These are phyloP conservation scores for Quercus suber DNA, from an alignment of 306 rosid species.

Conservation along the genomic window DNA sequence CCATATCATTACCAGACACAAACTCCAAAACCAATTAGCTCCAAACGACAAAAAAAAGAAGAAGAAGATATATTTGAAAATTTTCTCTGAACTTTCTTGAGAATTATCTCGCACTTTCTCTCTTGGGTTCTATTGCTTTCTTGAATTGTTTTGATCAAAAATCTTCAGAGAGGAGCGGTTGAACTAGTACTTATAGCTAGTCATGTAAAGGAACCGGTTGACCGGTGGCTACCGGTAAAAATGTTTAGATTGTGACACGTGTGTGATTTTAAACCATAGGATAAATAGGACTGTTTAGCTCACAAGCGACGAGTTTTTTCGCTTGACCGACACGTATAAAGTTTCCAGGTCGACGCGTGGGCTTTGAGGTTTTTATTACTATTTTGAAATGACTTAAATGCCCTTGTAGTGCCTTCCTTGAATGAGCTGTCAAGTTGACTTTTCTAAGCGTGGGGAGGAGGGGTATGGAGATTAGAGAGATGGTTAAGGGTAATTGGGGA, in stretches of 20 bases:
- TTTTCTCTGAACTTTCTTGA: too few relatives aligned
- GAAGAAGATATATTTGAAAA: not conserved
- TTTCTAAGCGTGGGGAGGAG: not conserved
- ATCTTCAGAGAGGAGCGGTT: not conserved
- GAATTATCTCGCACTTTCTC: slow-evolving; percentile 26
- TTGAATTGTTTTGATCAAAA: slow-evolving; percentile 8
- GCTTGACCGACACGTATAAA: slow-evolving; percentile 44
- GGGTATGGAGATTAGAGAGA: not conserved
- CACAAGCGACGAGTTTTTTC: slow-evolving; percentile 20
- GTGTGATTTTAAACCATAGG: slow-evolving; percentile 9
- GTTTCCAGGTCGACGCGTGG: slow-evolving; percentile 46
- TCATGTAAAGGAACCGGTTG: slow-evolving; percentile 10
- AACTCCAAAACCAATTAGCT: slow-evolving; percentile 12
- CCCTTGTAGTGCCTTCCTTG: not conserved
- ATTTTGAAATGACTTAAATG: not conserved
- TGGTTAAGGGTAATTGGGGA: slow-evolving; percentile 15
- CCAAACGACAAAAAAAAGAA: not conserved
- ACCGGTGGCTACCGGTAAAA: slow-evolving; percentile 62
- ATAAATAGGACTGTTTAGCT: not conserved
- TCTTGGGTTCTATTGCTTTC: not conserved
- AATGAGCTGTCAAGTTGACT: slow-evolving; percentile 42
- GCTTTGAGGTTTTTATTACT: slow-evolving; percentile 10
- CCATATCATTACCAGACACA: slow-evolving; percentile 9
- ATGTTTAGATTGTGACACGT: slow-evolving; percentile 33
- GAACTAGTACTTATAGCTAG: slow-evolving; percentile 29